Evolutionary conservation across 306 rosid genomes (phyloP).

Genomic region (Prunus campanulata): DNA sequence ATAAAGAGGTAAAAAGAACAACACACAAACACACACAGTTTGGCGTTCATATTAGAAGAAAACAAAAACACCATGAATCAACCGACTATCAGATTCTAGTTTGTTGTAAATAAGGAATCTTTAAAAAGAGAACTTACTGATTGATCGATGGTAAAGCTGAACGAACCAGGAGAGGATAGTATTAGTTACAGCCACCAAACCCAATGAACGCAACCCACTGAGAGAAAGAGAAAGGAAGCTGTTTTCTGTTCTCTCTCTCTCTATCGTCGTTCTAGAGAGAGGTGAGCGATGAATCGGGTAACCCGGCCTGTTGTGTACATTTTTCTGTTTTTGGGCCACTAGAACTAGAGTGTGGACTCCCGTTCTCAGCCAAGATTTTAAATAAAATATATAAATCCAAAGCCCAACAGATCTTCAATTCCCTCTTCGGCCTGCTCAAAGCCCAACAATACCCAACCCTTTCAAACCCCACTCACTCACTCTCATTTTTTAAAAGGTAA

Average conservation of each 20-base stretch:
- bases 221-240: not conserved
- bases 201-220: not conserved
- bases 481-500: too few species aligned
- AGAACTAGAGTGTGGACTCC: too few species aligned
- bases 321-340: too few species aligned
- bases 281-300: not conserved
- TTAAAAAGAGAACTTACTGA: not conserved
- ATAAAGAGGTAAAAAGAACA: not conserved
- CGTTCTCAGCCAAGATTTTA: too few species aligned
- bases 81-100: not conserved
- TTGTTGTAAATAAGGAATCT: not conserved
- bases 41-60: not conserved
- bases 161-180: slow-evolving; percentile 1
- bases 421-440: too few species aligned
- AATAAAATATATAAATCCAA: too few species aligned
- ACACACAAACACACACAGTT: too few species aligned
- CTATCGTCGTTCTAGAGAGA: too few species aligned
- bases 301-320: not conserved
- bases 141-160: not conserved
- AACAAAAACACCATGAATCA: not conserved
- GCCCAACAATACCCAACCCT: too few species aligned
- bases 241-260: not conserved
- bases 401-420: too few species aligned
- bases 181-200: not conserved
- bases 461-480: too few species aligned